Evolutionary conservation across 192 early-diverging fungal species (phyloP).

Genomic region (Linnemannia elongata): DNA sequence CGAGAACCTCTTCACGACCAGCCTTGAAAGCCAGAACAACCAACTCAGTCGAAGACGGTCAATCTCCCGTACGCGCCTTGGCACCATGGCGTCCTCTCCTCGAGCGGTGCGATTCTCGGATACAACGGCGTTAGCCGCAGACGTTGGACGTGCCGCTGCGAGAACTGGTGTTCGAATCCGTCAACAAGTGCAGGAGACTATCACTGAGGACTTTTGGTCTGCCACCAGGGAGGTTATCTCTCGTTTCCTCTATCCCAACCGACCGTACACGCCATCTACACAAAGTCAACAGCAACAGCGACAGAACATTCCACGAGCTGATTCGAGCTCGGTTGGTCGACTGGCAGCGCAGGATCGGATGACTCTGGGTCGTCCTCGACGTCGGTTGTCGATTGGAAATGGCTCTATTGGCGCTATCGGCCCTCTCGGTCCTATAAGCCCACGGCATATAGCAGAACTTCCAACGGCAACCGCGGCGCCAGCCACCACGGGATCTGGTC

Average conservation of each 20-base stretch:
- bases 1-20: neutral
- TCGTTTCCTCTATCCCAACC: slow-evolving; percentile 24
- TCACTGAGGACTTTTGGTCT: slow-evolving; percentile 11
- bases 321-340: neutral
- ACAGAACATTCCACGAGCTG: neutral
- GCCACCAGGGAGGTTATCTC: neutral
- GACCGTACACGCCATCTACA: neutral
- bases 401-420: neutral
- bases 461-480: neutral
- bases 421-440: neutral
- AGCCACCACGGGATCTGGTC: neutral
- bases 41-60: neutral
- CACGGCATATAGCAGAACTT: neutral
- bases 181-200: neutral
- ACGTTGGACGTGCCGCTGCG: neutral
- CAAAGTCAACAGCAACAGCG: neutral
- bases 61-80: neutral
- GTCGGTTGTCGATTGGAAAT: neutral
- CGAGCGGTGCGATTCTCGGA: neutral
- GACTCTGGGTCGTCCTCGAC: slow-evolving; percentile 5
- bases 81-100: neutral
- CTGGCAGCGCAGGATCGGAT: neutral
- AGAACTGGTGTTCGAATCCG: slow-evolving; percentile 4
- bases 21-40: neutral
- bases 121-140: neutral